phyloP scores from a whole-genome alignment of 257 asterid species.

The Verbena officinalis region DNA sequence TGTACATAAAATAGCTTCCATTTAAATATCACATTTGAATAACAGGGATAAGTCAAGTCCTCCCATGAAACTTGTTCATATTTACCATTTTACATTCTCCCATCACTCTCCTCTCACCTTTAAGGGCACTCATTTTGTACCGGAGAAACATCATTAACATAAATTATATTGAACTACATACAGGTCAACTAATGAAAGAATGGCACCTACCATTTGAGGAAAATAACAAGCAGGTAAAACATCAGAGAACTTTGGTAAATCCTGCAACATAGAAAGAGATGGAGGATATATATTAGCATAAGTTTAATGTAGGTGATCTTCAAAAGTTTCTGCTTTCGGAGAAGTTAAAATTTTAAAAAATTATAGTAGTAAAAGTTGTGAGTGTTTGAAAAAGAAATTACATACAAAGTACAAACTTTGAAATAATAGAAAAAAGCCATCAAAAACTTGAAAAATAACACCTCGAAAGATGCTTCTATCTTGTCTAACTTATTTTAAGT shows the following conservation, averaged over 20 bases:
- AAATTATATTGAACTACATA: conserved; percentile 49
- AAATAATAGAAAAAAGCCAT: no score
- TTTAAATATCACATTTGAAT: conserved; percentile 16
- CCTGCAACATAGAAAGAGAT: conserved; percentile 44
- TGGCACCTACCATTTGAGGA: conserved; percentile 45
- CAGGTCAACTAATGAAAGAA: conserved; percentile 60
- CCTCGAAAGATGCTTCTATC: no score
- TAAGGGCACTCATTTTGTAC: conserved; percentile 19
- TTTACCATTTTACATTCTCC: conserved; percentile 21
- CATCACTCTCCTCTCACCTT: conserved; percentile 1
- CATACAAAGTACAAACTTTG: no score
- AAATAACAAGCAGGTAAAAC: conserved; percentile 41
- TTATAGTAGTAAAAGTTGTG: no score
- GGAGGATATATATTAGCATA: not conserved
- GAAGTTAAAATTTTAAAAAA: no score
- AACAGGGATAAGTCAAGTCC: not conserved
- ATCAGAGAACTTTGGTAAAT: conserved; percentile 22
- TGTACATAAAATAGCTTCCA: conserved; percentile 21
- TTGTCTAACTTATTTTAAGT: no score
- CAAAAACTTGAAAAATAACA: no score
- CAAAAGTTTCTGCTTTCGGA: no score
- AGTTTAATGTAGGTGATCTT: not conserved
- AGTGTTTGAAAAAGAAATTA: no score
- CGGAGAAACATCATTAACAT: conserved; percentile 34
- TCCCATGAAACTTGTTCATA: conserved; percentile 2